Percentiles rank a stretch among this genome's conserved stretches.
phyloP scores from a whole-genome alignment of 805 yeast genomes.

The Saccharomycopsis sp. region DNA sequence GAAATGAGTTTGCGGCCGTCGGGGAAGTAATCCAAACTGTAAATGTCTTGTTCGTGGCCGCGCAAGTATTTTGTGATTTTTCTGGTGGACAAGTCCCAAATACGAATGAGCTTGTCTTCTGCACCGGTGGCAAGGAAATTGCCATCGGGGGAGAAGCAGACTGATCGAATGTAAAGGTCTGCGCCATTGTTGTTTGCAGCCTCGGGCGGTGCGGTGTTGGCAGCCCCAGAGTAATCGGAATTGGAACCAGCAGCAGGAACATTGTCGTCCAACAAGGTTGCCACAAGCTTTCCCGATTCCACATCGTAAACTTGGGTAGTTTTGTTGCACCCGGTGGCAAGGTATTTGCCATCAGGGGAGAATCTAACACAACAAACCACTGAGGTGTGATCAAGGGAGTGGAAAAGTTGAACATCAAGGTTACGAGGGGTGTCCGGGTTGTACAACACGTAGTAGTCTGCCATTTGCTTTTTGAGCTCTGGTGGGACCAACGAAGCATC shows the following conservation, averaged over 20 bases:
- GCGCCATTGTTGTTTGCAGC: conserved; percentile 39
- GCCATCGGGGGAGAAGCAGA: conserved; percentile 93
- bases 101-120: conserved; percentile 81
- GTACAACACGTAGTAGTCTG: conserved; percentile 80
- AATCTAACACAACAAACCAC: conserved; percentile 97
- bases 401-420: conserved; percentile 81
- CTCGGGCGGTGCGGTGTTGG: too few relatives aligned
- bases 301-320: conserved; percentile 92
- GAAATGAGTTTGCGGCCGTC: conserved; percentile 89
- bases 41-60: conserved; percentile 97
- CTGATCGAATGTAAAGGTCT: conserved; percentile 89
- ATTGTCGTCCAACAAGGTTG: conserved; percentile 76
- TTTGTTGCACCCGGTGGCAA: conserved; percentile 96
- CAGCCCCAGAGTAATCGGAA: conserved; percentile 20
- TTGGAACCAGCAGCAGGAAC: conserved; percentile 31
- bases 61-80: conserved; percentile 76
- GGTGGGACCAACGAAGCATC: conserved; percentile 72
- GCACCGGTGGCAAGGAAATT: conserved; percentile 67
- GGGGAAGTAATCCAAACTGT: conserved; percentile 90
- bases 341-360: conserved; percentile 79
- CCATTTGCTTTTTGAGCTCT: conserved; percentile 69
- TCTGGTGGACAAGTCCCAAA: conserved; percentile 87
- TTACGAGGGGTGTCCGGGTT: conserved; percentile 75
- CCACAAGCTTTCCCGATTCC: conserved; percentile 81
- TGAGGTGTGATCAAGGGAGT: conserved; percentile 83